phyloP scores from a whole-genome alignment of 2,329 filamentous ascomycete species.

The Aspergillus flavus region DNA sequence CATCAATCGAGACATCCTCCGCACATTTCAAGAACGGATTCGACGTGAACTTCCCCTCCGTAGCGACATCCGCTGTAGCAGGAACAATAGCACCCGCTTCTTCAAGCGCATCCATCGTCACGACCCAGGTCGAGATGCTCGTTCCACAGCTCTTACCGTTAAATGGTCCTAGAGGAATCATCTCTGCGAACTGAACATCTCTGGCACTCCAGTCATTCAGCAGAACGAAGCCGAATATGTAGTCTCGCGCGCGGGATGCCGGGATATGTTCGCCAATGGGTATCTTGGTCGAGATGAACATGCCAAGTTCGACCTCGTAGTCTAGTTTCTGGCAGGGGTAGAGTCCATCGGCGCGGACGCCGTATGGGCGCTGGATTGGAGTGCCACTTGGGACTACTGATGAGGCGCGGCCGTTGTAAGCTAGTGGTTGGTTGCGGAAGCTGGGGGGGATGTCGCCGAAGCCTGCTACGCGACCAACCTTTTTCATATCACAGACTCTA shows the following conservation, averaged over 20 bases:
- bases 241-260: slow-evolving; percentile 55
- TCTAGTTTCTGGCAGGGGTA: slow-evolving; percentile 36
- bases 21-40: background rate
- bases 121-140: slow-evolving; percentile 63
- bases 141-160: slow-evolving; percentile 65
- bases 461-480: background rate
- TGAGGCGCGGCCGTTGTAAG: slow-evolving; percentile 59
- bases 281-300: slow-evolving; percentile 48
- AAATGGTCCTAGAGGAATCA: slow-evolving; percentile 63
- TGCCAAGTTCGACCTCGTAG: slow-evolving; percentile 48
- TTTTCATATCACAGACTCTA: background rate
- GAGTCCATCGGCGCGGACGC: slow-evolving; percentile 32
- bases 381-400: slow-evolving; percentile 56
- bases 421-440: slow-evolving; percentile 54
- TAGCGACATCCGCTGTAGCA: background rate
- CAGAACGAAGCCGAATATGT: slow-evolving; percentile 65
- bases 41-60: background rate
- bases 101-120: slow-evolving; percentile 61
- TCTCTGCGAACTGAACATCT: slow-evolving; percentile 64
- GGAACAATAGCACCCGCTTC: background rate
- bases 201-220: slow-evolving; percentile 61
- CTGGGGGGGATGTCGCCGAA: slow-evolving; percentile 24
- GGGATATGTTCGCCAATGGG: slow-evolving; percentile 40
- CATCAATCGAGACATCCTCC: slow-evolving; percentile 11
- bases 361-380: slow-evolving; percentile 51